Evolutionary conservation across 179 eudicot genomes (phyloP).

Genomic region (Carnegiea gigantea): DNA sequence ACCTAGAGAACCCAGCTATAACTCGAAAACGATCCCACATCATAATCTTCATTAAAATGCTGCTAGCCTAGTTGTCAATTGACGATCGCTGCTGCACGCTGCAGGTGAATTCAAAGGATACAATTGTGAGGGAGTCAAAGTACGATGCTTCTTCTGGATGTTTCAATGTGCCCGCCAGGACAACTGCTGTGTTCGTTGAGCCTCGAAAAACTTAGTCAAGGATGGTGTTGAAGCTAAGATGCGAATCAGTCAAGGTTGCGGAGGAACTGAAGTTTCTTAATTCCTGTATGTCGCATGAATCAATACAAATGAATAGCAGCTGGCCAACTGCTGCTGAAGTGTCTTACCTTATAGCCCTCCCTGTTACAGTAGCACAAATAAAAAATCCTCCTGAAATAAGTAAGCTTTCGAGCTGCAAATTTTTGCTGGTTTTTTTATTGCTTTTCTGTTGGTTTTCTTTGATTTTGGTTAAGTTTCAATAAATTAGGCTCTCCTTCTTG

Average conservation of each 20-base stretch:
- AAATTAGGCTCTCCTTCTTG: background rate
- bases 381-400: background rate
- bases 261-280: background rate
- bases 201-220: conserved; percentile 39
- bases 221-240: background rate
- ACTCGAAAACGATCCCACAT: background rate
- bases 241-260: background rate
- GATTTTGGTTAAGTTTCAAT: background rate
- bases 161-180: conserved; percentile 69
- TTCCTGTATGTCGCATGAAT: background rate
- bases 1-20: background rate
- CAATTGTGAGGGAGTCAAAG: conserved; percentile 53
- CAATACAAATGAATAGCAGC: background rate
- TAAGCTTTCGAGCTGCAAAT: too few relatives aligned
- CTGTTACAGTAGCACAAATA: background rate
- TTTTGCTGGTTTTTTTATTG: background rate
- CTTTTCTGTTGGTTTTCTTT: background rate
- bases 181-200: conserved; percentile 86
- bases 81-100: background rate
- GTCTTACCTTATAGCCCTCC: background rate
- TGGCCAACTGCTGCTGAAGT: background rate
- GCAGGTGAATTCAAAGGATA: conserved; percentile 71
- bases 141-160: conserved; percentile 69
- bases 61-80: background rate
- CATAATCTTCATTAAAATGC: background rate